Percentiles rank a stretch among this genome's conserved stretches.
These are phyloP conservation scores for Leccinum arenicola DNA, from an alignment of 768 basidiomycete species.

Conservation along the genomic window DNA sequence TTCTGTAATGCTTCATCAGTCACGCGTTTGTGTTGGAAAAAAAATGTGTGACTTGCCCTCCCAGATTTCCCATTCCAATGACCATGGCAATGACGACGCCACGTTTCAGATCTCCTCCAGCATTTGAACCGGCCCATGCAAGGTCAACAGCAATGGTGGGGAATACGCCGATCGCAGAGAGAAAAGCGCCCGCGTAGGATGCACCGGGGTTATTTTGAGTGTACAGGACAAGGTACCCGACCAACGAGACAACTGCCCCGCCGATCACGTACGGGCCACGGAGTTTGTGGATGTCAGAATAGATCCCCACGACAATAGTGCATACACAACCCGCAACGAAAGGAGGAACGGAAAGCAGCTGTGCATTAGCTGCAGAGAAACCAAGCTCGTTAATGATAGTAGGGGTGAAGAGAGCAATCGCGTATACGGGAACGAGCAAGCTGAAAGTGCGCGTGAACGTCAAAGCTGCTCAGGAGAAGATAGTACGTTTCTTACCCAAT, in stretches of 20 bases:
- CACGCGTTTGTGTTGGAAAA: neutral
- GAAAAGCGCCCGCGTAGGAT: constrained; percentile 46
- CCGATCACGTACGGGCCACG: constrained; percentile 51
- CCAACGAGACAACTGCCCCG: constrained; percentile 40
- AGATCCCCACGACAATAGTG: constrained; percentile 41
- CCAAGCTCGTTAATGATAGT: constrained; percentile 51
- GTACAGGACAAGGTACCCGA: constrained; percentile 52
- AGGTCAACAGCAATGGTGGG: constrained; percentile 47
- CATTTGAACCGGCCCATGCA: constrained; percentile 55
- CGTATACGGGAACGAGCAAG: constrained; percentile 45
- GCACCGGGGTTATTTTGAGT: constrained; percentile 20
- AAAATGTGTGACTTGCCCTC: constrained; percentile 39
- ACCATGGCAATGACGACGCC: constrained; percentile 53
- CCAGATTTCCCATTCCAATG: constrained; percentile 53
- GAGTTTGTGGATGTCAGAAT: constrained; percentile 41
- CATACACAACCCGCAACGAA: constrained; percentile 45
- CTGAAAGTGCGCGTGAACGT: constrained; percentile 21
- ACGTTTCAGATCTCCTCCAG: constrained; percentile 53
- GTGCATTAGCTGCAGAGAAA: constrained; percentile 49
- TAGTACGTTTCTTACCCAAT: constrained; percentile 31
- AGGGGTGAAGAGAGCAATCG: constrained; percentile 49
- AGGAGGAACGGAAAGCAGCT: constrained; percentile 48
- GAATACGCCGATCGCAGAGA: constrained; percentile 52
- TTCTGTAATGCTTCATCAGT: constrained; percentile 23
- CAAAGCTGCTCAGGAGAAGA: neutral